Percentiles rank a stretch among this genome's conserved stretches.
Conservation (phyloP, 768 basidiomycete genomes). For the Floccularia luteovirens region DNA sequence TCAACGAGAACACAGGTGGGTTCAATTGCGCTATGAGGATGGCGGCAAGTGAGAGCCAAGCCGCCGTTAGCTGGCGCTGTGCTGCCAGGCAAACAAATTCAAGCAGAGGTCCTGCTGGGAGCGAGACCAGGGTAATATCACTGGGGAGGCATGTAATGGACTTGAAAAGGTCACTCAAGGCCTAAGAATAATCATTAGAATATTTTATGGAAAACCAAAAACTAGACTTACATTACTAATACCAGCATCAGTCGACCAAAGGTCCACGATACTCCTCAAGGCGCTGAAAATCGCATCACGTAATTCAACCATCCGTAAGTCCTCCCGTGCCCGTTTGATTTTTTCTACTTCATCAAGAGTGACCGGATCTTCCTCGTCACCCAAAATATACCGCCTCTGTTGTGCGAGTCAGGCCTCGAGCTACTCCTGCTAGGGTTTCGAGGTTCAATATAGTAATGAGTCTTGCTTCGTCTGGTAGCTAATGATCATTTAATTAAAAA, state of each 20-base stretch:
- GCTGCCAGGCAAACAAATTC: constrained; percentile 69
- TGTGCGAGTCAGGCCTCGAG: constrained; percentile 78
- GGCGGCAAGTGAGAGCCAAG: constrained; percentile 80
- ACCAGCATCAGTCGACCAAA: constrained; percentile 77
- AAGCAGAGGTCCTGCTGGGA: constrained; percentile 77
- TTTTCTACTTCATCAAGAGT: constrained; percentile 41
- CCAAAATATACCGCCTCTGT: constrained; percentile 62
- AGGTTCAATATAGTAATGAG: constrained; percentile 61
- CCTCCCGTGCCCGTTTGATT: constrained; percentile 54
- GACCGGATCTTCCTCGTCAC: constrained; percentile 44
- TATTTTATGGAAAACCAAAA: constrained; percentile 2
- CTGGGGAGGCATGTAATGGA: constrained; percentile 77
- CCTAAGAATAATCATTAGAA: constrained; percentile 29
- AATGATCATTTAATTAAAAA: neutral
- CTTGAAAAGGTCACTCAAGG: constrained; percentile 76
- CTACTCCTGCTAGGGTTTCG: constrained; percentile 77
- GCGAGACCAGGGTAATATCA: constrained; percentile 71
- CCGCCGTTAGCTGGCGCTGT: constrained; percentile 64
- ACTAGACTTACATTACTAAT: constrained; percentile 59
- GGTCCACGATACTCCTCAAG: constrained; percentile 52
- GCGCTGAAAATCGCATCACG: constrained; percentile 60
- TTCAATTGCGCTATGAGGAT: constrained; percentile 81
- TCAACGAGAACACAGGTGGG: constrained; percentile 48
- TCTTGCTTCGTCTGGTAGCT: constrained; percentile 74
- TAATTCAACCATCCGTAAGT: constrained; percentile 53